These are phyloP conservation scores for Capsicum chinense DNA, from an alignment of 257 asterid genomes.

Conservation along the genomic window DNA sequence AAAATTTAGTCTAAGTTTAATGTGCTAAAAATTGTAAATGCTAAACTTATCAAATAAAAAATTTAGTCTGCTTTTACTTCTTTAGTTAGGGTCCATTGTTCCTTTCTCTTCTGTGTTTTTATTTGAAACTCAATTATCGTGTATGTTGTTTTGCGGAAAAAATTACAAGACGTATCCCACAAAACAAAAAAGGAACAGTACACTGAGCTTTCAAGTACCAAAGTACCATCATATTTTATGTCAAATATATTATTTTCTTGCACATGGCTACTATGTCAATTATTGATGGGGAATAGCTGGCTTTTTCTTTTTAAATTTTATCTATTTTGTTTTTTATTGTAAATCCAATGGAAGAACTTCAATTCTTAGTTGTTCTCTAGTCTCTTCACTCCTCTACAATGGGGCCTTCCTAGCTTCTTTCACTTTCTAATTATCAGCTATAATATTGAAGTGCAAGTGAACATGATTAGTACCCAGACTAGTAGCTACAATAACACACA, in stretches of 20 bases:
- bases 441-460: background rate
- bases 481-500: background rate
- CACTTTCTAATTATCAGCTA: background rate
- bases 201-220: conserved; percentile 25
- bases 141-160: background rate
- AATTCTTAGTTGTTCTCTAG: background rate
- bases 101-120: background rate
- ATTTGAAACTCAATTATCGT: background rate
- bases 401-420: background rate
- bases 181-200: background rate
- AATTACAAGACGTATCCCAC: background rate
- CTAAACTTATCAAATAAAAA: no score
- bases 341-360: background rate
- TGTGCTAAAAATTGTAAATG: no score
- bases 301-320: background rate
- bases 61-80: no score
- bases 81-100: no score
- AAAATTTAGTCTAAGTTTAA: no score
- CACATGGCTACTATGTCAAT: conserved; percentile 24
- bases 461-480: background rate
- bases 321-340: conserved; percentile 17
- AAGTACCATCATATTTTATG: conserved; percentile 3
- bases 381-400: background rate
- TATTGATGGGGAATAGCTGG: conserved; percentile 21
- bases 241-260: background rate